Percentiles rank a stretch among this genome's conserved stretches.
Evolutionary conservation across 1,139 yeast genomes (phyloP).

Genomic region (Blastobotrys apis): DNA sequence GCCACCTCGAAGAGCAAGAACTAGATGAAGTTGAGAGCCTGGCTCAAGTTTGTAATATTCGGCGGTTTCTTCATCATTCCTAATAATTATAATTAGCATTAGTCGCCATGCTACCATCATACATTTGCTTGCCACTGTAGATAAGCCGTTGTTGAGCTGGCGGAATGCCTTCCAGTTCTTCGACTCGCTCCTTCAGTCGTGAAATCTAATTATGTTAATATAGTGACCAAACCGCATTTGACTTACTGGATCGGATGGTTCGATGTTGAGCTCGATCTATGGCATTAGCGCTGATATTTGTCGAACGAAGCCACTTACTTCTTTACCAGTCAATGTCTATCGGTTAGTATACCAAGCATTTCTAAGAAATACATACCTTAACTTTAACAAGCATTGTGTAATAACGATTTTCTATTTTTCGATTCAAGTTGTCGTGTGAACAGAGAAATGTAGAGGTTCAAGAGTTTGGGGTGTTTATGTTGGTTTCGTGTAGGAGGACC

Average conservation of each 20-base stretch:
- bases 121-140: conserved; percentile 87
- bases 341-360: neutral
- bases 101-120: conserved; percentile 30
- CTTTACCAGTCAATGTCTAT: conserved; percentile 48
- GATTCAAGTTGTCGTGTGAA: no score
- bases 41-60: conserved; percentile 49
- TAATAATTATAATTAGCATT: conserved; percentile 33
- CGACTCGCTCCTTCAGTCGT: conserved; percentile 86
- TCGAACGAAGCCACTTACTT: conserved; percentile 38
- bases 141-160: conserved; percentile 93
- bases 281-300: conserved; percentile 9
- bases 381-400: conserved; percentile 73
- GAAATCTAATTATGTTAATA: conserved; percentile 44
- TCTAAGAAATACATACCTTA: conserved; percentile 37
- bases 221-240: neutral
- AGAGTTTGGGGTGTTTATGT: no score
- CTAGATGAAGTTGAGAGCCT: conserved; percentile 84
- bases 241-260: conserved; percentile 61
- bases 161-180: conserved; percentile 96
- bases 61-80: conserved; percentile 28
- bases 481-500: no score
- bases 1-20: conserved; percentile 88
- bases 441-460: no score
- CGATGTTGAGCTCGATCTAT: conserved; percentile 73
- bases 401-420: no score